Conservation (phyloP, 108 stramenopile species). For the Pseudonitzschia multiseries region DNA sequence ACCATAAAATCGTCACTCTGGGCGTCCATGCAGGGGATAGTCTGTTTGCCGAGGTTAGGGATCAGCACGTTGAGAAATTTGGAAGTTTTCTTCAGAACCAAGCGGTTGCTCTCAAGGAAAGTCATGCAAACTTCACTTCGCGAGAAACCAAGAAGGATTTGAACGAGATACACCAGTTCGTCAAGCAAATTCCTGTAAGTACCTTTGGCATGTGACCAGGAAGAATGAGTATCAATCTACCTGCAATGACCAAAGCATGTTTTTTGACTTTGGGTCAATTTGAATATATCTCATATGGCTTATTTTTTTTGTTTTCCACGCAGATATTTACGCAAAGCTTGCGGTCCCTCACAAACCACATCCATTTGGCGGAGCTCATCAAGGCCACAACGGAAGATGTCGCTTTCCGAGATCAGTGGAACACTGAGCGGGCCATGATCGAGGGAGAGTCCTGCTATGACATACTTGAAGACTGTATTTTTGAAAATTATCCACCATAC, state of each 20-base stretch:
- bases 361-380: constrained; percentile 92
- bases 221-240: background rate
- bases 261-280: too few relatives aligned
- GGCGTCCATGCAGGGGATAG: constrained; percentile 87
- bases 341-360: constrained; percentile 88
- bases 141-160: constrained; percentile 89
- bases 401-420: constrained; percentile 91
- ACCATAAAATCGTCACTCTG: constrained; percentile 43
- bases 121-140: constrained; percentile 87
- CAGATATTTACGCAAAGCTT: constrained; percentile 58
- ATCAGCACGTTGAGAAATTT: constrained; percentile 94
- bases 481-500: constrained; percentile 69
- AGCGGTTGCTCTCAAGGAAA: constrained; percentile 87
- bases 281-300: background rate
- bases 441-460: constrained; percentile 92
- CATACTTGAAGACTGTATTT: constrained; percentile 77
- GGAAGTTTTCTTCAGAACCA: constrained; percentile 93
- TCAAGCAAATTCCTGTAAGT: constrained; percentile 91
- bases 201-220: background rate
- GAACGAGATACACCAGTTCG: constrained; percentile 95
- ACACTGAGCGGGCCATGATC: constrained; percentile 90
- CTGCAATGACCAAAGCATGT: background rate
- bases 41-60: constrained; percentile 90
- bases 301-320: background rate
- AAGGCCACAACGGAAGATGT: constrained; percentile 79